Evolutionary conservation across 129 eudicot genomes (phyloP).

Genomic region (Ambrosia artemisiifolia): DNA sequence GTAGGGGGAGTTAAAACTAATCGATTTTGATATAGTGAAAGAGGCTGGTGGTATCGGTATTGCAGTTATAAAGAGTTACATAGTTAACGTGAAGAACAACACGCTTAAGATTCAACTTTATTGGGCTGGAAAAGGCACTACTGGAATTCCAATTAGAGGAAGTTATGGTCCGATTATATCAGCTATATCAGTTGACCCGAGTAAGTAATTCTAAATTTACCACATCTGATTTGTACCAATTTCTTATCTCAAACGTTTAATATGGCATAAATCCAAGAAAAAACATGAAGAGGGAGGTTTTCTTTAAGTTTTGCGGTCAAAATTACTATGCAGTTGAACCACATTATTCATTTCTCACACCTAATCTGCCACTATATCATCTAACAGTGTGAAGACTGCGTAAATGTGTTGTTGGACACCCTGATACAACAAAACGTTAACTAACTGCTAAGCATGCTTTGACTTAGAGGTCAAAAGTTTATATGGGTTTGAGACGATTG

Average conservation of each 20-base stretch:
- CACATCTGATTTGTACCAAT: slow-evolving; percentile 2
- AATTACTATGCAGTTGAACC: not conserved
- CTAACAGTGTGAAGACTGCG: not conserved
- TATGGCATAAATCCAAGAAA: not conserved
- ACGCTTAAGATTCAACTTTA: slow-evolving; percentile 64
- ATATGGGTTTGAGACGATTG: not conserved
- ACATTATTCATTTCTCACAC: not conserved
- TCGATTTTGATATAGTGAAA: slow-evolving; percentile 65
- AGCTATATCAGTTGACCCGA: slow-evolving; percentile 75
- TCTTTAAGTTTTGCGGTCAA: not conserved
- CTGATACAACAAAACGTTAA: not conserved
- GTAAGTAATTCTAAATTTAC: slow-evolving; percentile 38
- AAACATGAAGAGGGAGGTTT: slow-evolving; percentile 2
- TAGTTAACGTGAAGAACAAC: slow-evolving; percentile 44
- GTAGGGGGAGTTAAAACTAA: slow-evolving; percentile 63
- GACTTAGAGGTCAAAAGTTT: slow-evolving; percentile 17
- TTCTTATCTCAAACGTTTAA: not conserved
- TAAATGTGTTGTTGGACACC: not conserved
- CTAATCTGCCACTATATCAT: not conserved
- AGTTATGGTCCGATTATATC: slow-evolving; percentile 79
- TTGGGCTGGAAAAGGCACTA: slow-evolving; percentile 82
- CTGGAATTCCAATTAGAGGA: slow-evolving; percentile 71
- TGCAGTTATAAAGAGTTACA: slow-evolving; percentile 52
- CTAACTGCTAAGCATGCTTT: slow-evolving; percentile 12
- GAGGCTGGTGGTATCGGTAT: slow-evolving; percentile 74